Evolutionary conservation across 208 protist genomes (phyloP).

Genomic region (Vickermania ingenoplastis): DNA sequence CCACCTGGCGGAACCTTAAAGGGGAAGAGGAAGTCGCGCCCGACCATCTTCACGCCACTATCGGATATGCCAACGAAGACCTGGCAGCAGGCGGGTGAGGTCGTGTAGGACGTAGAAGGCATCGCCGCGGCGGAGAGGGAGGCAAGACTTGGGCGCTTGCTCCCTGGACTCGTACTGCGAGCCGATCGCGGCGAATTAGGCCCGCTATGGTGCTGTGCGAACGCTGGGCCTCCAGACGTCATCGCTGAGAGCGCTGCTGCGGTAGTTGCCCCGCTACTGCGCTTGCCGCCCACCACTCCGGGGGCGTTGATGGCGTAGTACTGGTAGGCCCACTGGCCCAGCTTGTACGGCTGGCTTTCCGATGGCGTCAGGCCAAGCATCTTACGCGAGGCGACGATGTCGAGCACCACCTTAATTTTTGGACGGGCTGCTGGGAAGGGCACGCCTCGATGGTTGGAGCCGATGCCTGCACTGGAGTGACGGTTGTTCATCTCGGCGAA

Average conservation of each 20-base stretch:
- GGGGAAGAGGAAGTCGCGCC: constrained; percentile 62
- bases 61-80: constrained; percentile 53
- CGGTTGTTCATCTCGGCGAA: neutral
- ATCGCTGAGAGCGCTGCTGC: neutral
- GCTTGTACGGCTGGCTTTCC: constrained; percentile 40
- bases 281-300: neutral
- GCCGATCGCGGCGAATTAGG: neutral
- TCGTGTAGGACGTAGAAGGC: neutral
- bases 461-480: neutral
- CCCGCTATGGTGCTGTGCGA: neutral
- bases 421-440: constrained; percentile 1
- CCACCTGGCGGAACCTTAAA: constrained; percentile 4
- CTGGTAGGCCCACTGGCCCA: constrained; percentile 39
- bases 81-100: neutral
- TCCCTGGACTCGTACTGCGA: neutral
- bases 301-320: constrained; percentile 5
- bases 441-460: neutral
- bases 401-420: constrained; percentile 25
- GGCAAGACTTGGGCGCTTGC: neutral
- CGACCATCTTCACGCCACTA: constrained; percentile 32
- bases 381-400: constrained; percentile 77
- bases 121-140: neutral
- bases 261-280: neutral
- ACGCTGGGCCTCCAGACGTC: neutral
- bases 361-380: constrained; percentile 32